Evolutionary conservation across 176 grass and related monocot species (phyloP), one percentile per base, ranked within the genome.

Genomic region (Aegilops bicornis): DNA sequence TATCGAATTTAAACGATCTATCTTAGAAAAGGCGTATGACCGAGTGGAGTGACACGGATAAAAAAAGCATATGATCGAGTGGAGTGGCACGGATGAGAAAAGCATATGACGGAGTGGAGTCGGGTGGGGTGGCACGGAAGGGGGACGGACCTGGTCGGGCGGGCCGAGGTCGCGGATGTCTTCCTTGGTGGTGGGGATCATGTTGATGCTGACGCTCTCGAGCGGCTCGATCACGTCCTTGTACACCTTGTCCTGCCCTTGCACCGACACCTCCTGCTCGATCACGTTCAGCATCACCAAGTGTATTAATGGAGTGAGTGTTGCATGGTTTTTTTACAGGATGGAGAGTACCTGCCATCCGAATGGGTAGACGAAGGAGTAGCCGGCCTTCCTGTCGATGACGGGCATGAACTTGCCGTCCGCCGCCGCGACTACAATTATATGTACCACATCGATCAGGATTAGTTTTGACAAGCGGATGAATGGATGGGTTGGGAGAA

Each of bases 161-260:
- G 92, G 84, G 20, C 97, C 94, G 68, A 99, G 94, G 5, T 99
- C 97, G 81, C 90, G 86, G 14, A 99, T 82, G 80, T 96, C 90
- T 76, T 94, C 69, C 77, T 99, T 96, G 88, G 2, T 94, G 48
- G 97, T 99, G 13, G 90, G 27, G 68, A 99, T 87, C 39, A 92
- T 86, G 71, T 94, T 96, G 75, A 99, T 64, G 78, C 97, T 99
- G 43, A 98, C 92, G 87, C 86, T 96, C 86, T 96, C 94, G 52
- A 99, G 86, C 10, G 94, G 97, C 69, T 99, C 94, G 16, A 99
- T 96, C 47, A 96, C 94, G 85, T 96, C 92, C 92, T 99, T 99
- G 90, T 94, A 96, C 36, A 96, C 94, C 90, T 98, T 98, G 59
- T 96, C 97, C 88, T 98, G 90, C 45, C 96, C 97, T 96, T 94